Conservation (phyloP, 2,329 filamentous ascomycete species). For the Hymenotorrendiella dingleyae region DNA sequence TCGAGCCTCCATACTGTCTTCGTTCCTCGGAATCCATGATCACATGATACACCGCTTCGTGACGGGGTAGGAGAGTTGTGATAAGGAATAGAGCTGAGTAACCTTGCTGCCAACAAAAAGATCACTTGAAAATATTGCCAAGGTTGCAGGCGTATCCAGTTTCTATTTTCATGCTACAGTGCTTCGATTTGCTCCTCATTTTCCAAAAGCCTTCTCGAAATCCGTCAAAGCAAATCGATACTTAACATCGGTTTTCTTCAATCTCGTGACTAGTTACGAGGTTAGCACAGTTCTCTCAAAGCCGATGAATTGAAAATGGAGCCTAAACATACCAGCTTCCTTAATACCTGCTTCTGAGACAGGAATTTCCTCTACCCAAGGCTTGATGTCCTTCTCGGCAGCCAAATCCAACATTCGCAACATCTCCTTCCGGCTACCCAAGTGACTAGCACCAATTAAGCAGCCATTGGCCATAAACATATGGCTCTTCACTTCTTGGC, state of each 20-base stretch:
- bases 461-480: conserved; percentile 68
- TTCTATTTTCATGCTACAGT: too few relatives aligned
- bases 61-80: too few relatives aligned
- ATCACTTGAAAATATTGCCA: too few relatives aligned
- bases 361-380: conserved; percentile 49
- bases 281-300: too few relatives aligned
- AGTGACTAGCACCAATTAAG: conserved; percentile 61
- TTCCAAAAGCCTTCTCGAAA: conserved; percentile 54
- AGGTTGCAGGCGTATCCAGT: too few relatives aligned
- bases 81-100: too few relatives aligned
- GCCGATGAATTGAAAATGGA: too few relatives aligned
- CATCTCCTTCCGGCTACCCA: conserved; percentile 44
- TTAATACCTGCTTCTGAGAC: conserved; percentile 30
- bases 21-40: too few relatives aligned
- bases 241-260: conserved; percentile 63
- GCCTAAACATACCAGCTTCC: conserved; percentile 7
- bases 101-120: too few relatives aligned
- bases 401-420: conserved; percentile 55
- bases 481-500: conserved; percentile 65
- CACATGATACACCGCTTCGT: too few relatives aligned
- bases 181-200: neutral
- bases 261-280: conserved; percentile 50
- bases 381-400: conserved; percentile 50
- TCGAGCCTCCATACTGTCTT: too few relatives aligned
- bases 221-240: conserved; percentile 66